Evolutionary conservation across 2,329 filamentous ascomycete species (phyloP), one percentile per base, ranked within the genome.

Genomic region (Sporothrix pseudoabietina): DNA sequence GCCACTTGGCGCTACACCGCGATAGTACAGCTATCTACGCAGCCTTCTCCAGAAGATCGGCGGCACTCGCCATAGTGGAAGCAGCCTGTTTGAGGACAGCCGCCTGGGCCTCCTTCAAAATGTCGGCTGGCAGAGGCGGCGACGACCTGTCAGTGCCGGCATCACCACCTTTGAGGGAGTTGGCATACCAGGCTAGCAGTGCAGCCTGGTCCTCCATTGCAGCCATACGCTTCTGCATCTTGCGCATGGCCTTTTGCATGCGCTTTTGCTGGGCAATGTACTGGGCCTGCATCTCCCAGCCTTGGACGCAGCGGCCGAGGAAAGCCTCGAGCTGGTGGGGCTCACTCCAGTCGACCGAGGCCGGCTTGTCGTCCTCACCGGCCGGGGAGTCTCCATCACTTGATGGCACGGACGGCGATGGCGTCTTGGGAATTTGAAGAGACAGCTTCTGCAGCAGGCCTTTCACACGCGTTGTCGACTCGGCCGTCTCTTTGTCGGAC

Each of bases 161-260:
- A 1, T 35, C 59, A 49, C 5, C 61, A 16, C 63, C 71, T 35
- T 72, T 52, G 22, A 69, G 63, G 3, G 72, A 72, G 32, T 12
- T 30, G 5, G 49, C 66, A 30, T 74, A 72, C 73, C 70, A 73
- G 7, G 22, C 14, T 16, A 76, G 66, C 7, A 69, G 70, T 0
- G 70, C 72, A 16, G 52, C 74, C 44, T 71, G 32, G 63, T 57
- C 69, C 69, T 75, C 71, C 12, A 68, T n/a, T 12, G 32, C 19
- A 22, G 30, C 16, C 14, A 69, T 26, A 26, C 63, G 72, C 61
- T 35, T 22, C 30, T 71, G 8, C 71, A 76, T 41, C 6, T 9
- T 12, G 30, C 44, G 12, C 35, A 75, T 19, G 7, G 22, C 52
- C 9, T 16, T 26, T 39, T 30, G 47, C 39, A 75, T n/a, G 39